phyloP scores from a whole-genome alignment of 768 basidiomycete species.

The Mycena epipterygia region DNA sequence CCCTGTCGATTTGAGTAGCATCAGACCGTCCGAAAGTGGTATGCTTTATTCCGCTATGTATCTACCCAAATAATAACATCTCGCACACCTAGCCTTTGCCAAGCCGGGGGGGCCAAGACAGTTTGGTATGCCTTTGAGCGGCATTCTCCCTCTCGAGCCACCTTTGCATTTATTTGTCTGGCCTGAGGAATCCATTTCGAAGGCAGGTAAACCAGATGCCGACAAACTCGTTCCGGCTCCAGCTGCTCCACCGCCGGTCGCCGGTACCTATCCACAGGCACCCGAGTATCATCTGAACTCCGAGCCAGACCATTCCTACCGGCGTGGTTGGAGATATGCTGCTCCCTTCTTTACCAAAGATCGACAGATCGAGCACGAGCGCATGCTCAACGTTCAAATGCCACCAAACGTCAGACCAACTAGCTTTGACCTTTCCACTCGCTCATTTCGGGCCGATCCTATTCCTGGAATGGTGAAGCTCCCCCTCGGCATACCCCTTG shows the following conservation, averaged over 20 bases:
- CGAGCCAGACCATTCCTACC: constrained; percentile 2
- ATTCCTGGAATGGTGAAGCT: constrained; percentile 31
- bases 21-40: neutral
- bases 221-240: neutral
- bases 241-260: neutral
- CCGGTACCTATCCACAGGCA: neutral
- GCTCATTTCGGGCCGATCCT: neutral
- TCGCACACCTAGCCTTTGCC: neutral
- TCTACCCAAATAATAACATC: neutral
- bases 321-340: constrained; percentile 1
- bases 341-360: neutral
- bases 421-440: neutral
- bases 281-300: neutral
- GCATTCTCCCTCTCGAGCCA: neutral
- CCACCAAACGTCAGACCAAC: constrained; percentile 1
- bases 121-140: neutral
- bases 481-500: constrained; percentile 25
- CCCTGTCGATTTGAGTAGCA: neutral
- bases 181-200: neutral
- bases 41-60: neutral
- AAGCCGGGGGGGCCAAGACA: neutral
- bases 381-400: constrained; percentile 8
- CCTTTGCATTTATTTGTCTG: neutral
- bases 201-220: neutral
- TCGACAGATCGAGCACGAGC: neutral